Conservation (phyloP, 2,329 filamentous ascomycete genomes). For the Fusarium caatingaense region DNA sequence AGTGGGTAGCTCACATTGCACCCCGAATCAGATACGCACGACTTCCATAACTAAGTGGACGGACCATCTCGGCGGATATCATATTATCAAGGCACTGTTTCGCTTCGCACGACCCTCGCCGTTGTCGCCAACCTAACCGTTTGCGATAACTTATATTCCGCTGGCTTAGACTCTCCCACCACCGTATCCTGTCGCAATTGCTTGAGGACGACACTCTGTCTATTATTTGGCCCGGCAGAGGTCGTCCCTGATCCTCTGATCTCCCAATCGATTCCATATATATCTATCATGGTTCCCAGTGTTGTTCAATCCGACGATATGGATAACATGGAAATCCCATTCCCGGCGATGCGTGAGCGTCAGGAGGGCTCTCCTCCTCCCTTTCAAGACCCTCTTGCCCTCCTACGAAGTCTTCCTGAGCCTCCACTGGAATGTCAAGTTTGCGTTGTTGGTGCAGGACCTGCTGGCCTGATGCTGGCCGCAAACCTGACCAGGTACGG, state of each 20-base stretch:
- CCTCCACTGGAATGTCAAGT: constrained; percentile 60
- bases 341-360: constrained; percentile 41
- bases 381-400: constrained; percentile 59
- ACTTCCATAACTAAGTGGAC: constrained; percentile 36
- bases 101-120: constrained; percentile 25
- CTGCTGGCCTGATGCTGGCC: constrained; percentile 67
- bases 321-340: constrained; percentile 43
- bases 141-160: constrained; percentile 10
- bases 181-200: constrained; percentile 21
- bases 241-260: constrained; percentile 47
- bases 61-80: constrained; percentile 35
- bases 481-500: constrained; percentile 71
- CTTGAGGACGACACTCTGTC: constrained; percentile 46
- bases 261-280: constrained; percentile 6
- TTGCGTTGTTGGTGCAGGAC: constrained; percentile 66
- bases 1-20: constrained; percentile 33
- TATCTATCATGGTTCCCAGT: constrained; percentile 50
- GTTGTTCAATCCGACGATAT: constrained; percentile 49
- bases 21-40: constrained; percentile 33
- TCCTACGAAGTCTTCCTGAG: constrained; percentile 61
- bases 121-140: constrained; percentile 27
- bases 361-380: constrained; percentile 49
- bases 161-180: constrained; percentile 8
- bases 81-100: constrained; percentile 28
- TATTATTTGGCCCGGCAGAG: constrained; percentile 37